phyloP scores from a whole-genome alignment of 164 flowering plant genomes.

The grape (Vitis vinifera) region DNA sequence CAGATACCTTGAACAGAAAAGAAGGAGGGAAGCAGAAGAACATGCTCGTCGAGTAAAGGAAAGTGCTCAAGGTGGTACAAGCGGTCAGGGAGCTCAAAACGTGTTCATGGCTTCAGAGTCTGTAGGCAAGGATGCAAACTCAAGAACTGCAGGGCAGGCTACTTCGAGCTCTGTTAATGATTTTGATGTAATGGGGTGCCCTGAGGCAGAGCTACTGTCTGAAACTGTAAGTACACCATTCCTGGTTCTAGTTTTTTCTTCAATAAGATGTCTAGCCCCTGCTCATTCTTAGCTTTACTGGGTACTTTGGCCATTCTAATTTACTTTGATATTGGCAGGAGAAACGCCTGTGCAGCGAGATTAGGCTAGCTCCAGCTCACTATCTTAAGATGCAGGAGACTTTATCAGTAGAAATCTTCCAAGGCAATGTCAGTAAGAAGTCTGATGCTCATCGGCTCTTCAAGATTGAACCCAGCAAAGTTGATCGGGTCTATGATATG shows the following conservation, averaged over 20 bases:
- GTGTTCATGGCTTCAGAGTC: slow-evolving; percentile 23
- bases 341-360: slow-evolving; percentile 37
- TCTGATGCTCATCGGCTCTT: slow-evolving; percentile 39
- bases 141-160: slow-evolving; percentile 22
- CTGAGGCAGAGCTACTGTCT: slow-evolving; percentile 33
- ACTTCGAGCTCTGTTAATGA: slow-evolving; percentile 27
- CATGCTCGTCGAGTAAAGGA: slow-evolving; percentile 34
- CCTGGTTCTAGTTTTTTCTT: background rate
- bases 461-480: slow-evolving; percentile 30
- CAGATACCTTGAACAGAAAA: slow-evolving; percentile 55
- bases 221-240: slow-evolving; percentile 31
- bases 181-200: slow-evolving; percentile 13
- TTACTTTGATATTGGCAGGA: slow-evolving; percentile 25
- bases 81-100: slow-evolving; percentile 21
- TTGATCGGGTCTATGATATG: slow-evolving; percentile 41
- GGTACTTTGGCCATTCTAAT: background rate
- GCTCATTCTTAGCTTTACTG: background rate
- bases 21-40: slow-evolving; percentile 71
- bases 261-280: too few relatives aligned
- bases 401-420: slow-evolving; percentile 24
- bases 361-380: slow-evolving; percentile 23
- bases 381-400: slow-evolving; percentile 35
- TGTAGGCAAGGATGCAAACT: slow-evolving; percentile 23
- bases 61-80: slow-evolving; percentile 18
- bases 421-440: slow-evolving; percentile 30